A percentile compares a stretch with the other conserved stretches of the same genome.
Conservation (phyloP, 164 flowering plant genomes). For the Cinnamomum chago region DNA sequence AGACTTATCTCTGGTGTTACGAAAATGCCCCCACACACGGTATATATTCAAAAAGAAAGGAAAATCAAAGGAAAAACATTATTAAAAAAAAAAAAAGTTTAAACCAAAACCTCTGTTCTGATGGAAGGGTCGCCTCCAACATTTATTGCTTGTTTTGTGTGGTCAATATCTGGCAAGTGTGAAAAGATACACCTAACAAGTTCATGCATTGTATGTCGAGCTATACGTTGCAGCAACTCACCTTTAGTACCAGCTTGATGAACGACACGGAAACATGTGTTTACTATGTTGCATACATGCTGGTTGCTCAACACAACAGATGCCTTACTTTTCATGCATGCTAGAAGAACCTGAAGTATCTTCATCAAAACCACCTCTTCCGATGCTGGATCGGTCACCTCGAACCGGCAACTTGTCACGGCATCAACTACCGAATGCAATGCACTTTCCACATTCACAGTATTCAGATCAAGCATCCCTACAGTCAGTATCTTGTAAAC, state of each 20-base stretch:
- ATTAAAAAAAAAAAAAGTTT: not conserved
- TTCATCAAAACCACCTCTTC: slow-evolving; percentile 50
- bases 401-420: slow-evolving; percentile 52
- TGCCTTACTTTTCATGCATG: slow-evolving; percentile 48
- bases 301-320: slow-evolving; percentile 41
- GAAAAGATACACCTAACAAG: slow-evolving; percentile 43
- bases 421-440: slow-evolving; percentile 44
- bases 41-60: not conserved
- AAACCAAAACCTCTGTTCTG: slow-evolving; percentile 20
- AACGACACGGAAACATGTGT: slow-evolving; percentile 46
- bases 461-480: slow-evolving; percentile 35
- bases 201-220: slow-evolving; percentile 54
- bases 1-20: too few species aligned
- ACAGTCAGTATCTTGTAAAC: slow-evolving; percentile 40
- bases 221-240: slow-evolving; percentile 50
- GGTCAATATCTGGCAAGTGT: slow-evolving; percentile 26
- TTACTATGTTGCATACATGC: slow-evolving; percentile 52
- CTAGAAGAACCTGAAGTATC: slow-evolving; percentile 50
- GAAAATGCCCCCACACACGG: too few species aligned
- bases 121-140: slow-evolving; percentile 13
- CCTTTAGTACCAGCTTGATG: slow-evolving; percentile 51
- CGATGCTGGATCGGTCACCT: slow-evolving; percentile 53
- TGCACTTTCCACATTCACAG: slow-evolving; percentile 36
- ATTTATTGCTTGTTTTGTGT: slow-evolving; percentile 9
- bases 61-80: not conserved